Evolutionary conservation across 257 asterid genomes (phyloP), one percentile per base, ranked within the genome.

Genomic region (Avicennia marina): DNA sequence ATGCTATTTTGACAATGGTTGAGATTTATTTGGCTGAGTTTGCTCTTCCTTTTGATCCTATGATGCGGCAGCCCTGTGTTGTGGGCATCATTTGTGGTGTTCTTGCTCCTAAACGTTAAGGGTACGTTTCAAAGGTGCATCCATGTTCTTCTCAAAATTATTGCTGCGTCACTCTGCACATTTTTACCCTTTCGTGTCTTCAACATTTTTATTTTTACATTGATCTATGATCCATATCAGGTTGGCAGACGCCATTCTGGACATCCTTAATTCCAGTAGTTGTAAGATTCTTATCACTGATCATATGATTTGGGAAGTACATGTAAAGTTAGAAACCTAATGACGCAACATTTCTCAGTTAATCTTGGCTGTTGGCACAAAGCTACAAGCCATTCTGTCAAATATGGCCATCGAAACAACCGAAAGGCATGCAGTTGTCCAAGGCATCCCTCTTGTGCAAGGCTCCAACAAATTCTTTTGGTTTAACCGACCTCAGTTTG

Each of bases 401-500:
- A 72, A 55, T 52, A 90, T 90, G 98, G 98, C 98, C 10, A 58
- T 90, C 22, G 93, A 90, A 66, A 90, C 83, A 60, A 52, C 72
- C 1, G 98, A 90, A 56, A 78, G 90, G 29, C 93, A 90, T 40
- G 93, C 95, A 13, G 94, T 90, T 17, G 95, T 85, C 53, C 94
- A 85, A 67, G 98, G 98, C 66, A 90, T 90, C 47, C 96, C 98
- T 33, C 94, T 87, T n/a, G 98, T 87, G 53, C 94, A 83, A 75
- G 98, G 78, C 68, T 81, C 93, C 0, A 90, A 90, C 63, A 67
- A 76, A 57, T 83, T 82, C 40, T 90, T 90, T 46, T 90, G 98
- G 98, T 87, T 90, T 24, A 80, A 90, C 10, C 78, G 71, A n/a
- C 98, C 98, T 48, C 75, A 53, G 22, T 45, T 90, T 60, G 84